Percentiles rank a stretch among this genome's conserved stretches.
Conservation (phyloP, 176 grass and related monocot genomes). For the Calamus simplicifolius region DNA sequence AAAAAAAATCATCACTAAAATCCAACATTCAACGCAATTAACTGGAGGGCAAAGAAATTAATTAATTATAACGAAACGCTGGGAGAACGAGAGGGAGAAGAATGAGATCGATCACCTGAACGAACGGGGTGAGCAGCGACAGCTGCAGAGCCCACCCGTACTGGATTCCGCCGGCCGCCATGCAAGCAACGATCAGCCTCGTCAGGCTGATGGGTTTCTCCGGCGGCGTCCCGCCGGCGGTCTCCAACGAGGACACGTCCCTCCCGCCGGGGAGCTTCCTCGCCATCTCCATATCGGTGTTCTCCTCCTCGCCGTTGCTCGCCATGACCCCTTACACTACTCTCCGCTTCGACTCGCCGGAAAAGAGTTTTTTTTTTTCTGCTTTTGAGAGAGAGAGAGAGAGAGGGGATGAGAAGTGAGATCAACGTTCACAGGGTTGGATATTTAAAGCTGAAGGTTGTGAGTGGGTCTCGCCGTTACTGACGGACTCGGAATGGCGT, state of each 20-base stretch:
- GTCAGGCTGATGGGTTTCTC: conserved; percentile 33
- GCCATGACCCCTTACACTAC: too few relatives aligned
- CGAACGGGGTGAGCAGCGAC: conserved; percentile 91
- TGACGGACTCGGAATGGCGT: too few relatives aligned
- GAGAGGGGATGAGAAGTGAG: too few relatives aligned
- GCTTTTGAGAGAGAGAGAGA: neutral
- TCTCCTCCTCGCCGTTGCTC: too few relatives aligned
- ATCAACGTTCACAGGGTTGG: neutral
- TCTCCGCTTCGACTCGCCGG: too few relatives aligned
- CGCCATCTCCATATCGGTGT: conserved; percentile 25
- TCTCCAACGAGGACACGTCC: neutral
- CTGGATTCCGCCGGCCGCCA: conserved; percentile 85
- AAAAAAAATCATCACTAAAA: too few relatives aligned
- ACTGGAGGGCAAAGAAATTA: too few relatives aligned
- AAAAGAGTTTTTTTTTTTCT: too few relatives aligned
- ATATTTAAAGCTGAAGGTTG: neutral
- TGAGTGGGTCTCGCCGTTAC: too few relatives aligned
- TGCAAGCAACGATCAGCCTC: conserved; percentile 57
- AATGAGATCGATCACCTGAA: conserved; percentile 34
- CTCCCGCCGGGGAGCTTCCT: conserved; percentile 8
- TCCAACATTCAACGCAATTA: too few relatives aligned
- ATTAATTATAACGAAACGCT: neutral
- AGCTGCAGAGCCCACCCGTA: conserved; percentile 93
- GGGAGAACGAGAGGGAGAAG: neutral
- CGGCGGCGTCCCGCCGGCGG: neutral